These are phyloP conservation scores for Calonectria pauciramosa DNA, from an alignment of 2,329 filamentous ascomycete species.

Conservation along the genomic window DNA sequence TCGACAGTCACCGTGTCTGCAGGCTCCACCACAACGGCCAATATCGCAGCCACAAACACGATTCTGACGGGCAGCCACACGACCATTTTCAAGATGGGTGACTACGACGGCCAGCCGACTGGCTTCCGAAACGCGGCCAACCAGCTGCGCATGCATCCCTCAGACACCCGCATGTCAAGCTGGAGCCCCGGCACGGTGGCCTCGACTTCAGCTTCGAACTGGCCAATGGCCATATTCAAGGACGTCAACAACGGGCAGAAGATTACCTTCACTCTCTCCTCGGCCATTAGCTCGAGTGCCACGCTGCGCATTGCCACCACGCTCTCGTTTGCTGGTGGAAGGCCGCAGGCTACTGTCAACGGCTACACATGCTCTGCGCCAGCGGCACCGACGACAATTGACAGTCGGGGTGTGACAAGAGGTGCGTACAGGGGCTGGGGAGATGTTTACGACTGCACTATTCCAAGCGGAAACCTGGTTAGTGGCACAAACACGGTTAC, in stretches of 20 bases:
- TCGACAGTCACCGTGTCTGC: conserved; percentile 11
- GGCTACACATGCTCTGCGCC: conserved; percentile 13
- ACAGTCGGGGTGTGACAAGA: conserved; percentile 6
- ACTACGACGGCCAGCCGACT: conserved; percentile 19
- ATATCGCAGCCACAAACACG: conserved; percentile 14
- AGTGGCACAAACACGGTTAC: conserved; percentile 13
- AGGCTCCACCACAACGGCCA: background rate
- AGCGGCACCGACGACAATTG: conserved; percentile 7
- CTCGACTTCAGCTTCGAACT: background rate
- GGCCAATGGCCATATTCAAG: conserved; percentile 20
- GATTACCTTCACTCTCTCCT: conserved; percentile 5
- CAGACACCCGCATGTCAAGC: conserved; percentile 12
- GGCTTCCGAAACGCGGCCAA: conserved; percentile 12
- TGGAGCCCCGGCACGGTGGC: conserved; percentile 17
- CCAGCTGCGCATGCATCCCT: conserved; percentile 15
- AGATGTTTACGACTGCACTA: conserved; percentile 14
- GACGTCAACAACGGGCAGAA: conserved; percentile 16
- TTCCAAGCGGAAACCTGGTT: conserved; percentile 9
- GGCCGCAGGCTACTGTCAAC: conserved; percentile 13
- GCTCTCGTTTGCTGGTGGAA: conserved; percentile 7
- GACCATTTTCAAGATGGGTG: conserved; percentile 15
- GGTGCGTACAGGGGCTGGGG: conserved; percentile 14
- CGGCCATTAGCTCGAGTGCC: conserved; percentile 1
- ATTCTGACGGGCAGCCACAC: conserved; percentile 13
- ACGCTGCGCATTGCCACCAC: conserved; percentile 12